Evolutionary conservation across 2,329 filamentous ascomycete genomes (phyloP).

Genomic region (Penicillium janthinellum): DNA sequence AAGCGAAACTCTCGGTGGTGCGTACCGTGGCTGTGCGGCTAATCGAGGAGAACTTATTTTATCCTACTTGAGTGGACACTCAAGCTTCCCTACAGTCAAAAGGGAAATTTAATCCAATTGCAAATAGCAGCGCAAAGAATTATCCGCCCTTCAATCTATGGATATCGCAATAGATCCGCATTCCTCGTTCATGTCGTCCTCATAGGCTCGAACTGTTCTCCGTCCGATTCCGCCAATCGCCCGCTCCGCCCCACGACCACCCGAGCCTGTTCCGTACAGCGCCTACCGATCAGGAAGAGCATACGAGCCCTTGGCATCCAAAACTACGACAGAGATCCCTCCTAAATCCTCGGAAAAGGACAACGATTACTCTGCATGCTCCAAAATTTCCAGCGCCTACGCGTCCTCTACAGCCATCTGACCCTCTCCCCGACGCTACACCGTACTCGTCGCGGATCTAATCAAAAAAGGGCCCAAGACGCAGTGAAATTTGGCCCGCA

Average conservation of each 20-base stretch:
- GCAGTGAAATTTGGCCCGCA: background rate
- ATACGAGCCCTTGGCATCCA: background rate
- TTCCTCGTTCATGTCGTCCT: background rate
- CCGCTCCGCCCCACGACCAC: background rate
- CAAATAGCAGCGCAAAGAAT: too few species aligned
- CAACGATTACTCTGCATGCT: too few species aligned
- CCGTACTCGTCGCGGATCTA: background rate
- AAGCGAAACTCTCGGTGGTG: too few species aligned
- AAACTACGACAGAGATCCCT: background rate
- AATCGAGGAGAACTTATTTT: too few species aligned
- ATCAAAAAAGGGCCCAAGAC: background rate
- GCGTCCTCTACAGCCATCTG: background rate
- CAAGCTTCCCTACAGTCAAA: too few species aligned
- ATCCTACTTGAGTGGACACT: too few species aligned
- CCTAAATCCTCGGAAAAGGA: background rate
- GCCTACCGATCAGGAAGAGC: background rate
- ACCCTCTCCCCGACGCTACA: background rate
- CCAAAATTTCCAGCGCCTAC: background rate
- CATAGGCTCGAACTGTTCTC: background rate
- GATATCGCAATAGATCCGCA: background rate
- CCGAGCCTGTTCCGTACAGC: background rate
- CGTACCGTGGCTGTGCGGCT: too few species aligned
- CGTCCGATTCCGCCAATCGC: background rate
- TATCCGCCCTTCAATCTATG: background rate
- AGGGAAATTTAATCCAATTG: too few species aligned